Percentiles rank a stretch among this genome's conserved stretches.
Conservation (phyloP, 1,139 yeast genomes). For the Barnettozyma hawaiiensis region DNA sequence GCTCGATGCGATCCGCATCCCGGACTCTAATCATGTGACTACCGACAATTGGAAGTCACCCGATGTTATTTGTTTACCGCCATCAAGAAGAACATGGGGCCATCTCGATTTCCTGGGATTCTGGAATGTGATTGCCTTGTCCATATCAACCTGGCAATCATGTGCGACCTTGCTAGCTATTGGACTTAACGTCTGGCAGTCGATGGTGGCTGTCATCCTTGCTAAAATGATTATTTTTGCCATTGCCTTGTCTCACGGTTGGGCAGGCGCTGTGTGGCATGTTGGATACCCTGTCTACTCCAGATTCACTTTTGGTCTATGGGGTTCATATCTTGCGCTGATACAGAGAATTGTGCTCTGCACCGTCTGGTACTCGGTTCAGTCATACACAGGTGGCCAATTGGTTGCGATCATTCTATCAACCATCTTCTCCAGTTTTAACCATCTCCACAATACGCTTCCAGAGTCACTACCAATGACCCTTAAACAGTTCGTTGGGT, state of each 20-base stretch:
- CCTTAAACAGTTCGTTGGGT: constrained; percentile 27
- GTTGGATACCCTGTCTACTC: constrained; percentile 34
- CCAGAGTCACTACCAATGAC: constrained; percentile 29
- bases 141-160: constrained; percentile 29
- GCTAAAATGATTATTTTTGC: constrained; percentile 32
- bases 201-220: constrained; percentile 32
- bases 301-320: constrained; percentile 33
- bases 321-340: constrained; percentile 32
- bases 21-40: constrained; percentile 19
- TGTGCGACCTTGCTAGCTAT: constrained; percentile 29
- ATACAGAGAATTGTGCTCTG: constrained; percentile 31
- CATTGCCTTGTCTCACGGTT: constrained; percentile 28
- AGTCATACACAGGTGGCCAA: constrained; percentile 31
- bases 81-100: constrained; percentile 34
- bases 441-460: constrained; percentile 27
- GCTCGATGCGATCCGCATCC: constrained; percentile 14
- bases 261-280: constrained; percentile 34
- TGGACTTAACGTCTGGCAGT: constrained; percentile 32
- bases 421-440: constrained; percentile 25
- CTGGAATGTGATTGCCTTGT: constrained; percentile 31
- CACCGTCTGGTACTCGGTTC: constrained; percentile 33
- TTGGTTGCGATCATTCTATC: constrained; percentile 27
- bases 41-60: constrained; percentile 27
- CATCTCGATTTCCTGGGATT: constrained; percentile 30
- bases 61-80: constrained; percentile 35